Conservation (phyloP, 1,284 basidiomycete genomes). For the Pascua guehoae region DNA sequence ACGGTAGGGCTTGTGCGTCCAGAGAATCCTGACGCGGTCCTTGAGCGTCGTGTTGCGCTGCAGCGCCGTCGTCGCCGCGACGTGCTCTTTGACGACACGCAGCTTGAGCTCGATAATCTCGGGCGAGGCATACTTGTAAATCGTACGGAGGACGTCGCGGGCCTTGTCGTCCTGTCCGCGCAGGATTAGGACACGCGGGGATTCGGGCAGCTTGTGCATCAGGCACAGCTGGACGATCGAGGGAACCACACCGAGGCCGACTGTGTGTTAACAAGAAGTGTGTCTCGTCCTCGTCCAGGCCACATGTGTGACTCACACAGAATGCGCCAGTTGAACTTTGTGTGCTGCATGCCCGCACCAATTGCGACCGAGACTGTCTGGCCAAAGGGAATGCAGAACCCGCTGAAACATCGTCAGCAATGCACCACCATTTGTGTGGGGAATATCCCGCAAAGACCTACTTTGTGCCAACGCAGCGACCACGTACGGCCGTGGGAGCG, state of each 20-base stretch:
- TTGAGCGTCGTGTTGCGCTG: constrained; percentile 10
- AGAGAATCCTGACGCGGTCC: constrained; percentile 11
- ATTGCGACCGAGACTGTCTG: too few species aligned
- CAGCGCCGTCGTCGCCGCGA: constrained; percentile 16
- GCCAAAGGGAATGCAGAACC: too few species aligned
- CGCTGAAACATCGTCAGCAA: too few species aligned
- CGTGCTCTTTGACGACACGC: constrained; percentile 27
- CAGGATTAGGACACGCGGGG: constrained; percentile 37
- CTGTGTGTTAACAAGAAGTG: constrained; percentile 29
- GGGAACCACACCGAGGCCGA: constrained; percentile 41
- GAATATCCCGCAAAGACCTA: constrained; percentile 37
- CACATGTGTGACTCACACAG: too few species aligned
- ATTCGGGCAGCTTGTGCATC: constrained; percentile 45
- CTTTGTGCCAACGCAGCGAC: constrained; percentile 25
- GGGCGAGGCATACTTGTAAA: constrained; percentile 32
- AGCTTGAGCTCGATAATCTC: constrained; percentile 39
- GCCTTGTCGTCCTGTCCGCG: constrained; percentile 28
- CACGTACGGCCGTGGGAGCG: constrained; percentile 38
- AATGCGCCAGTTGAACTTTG: too few species aligned
- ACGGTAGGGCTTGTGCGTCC: background rate
- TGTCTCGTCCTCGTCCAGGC: too few species aligned
- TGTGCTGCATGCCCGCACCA: too few species aligned
- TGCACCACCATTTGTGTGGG: constrained; percentile 28
- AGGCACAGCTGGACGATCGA: constrained; percentile 34
- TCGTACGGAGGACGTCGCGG: constrained; percentile 16